A percentile compares a stretch with the other conserved stretches of the same genome.
These are phyloP conservation scores for Aspergillus luchuensis DNA, from an alignment of 2,329 filamentous ascomycete species.

Conservation along the genomic window DNA sequence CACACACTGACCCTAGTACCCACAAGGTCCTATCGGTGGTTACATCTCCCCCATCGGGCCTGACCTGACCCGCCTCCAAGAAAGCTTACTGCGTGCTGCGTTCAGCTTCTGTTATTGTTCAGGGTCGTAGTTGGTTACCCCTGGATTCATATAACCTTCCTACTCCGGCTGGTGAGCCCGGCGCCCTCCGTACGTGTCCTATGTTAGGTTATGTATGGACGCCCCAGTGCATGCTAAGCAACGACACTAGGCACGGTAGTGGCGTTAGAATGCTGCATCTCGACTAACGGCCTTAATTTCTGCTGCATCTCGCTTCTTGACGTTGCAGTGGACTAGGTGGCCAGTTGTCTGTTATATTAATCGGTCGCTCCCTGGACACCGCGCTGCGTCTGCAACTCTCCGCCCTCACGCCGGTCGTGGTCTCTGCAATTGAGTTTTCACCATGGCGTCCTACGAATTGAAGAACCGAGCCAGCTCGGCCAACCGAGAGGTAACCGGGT, in stretches of 20 bases:
- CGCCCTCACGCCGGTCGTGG: background rate
- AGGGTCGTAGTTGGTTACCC: background rate
- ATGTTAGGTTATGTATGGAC: background rate
- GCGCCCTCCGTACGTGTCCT: background rate
- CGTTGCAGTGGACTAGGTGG: background rate
- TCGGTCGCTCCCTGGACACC: background rate
- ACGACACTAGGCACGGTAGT: background rate
- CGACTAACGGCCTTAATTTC: background rate
- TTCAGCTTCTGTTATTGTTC: background rate
- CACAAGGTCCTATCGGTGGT: too few species aligned
- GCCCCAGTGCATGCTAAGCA: background rate
- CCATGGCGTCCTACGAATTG: constrained; percentile 12
- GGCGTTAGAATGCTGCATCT: background rate
- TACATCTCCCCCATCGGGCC: background rate
- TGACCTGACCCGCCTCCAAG: background rate
- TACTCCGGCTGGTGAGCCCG: background rate
- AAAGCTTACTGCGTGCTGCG: background rate
- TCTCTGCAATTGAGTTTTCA: background rate
- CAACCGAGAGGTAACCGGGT: background rate
- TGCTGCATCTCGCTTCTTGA: background rate
- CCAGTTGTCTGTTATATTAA: background rate
- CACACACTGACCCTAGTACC: too few species aligned
- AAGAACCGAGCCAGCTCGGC: constrained; percentile 1
- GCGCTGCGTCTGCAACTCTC: background rate
- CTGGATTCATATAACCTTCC: background rate